These are phyloP conservation scores for Microdochium nivale DNA, from an alignment of 2,329 filamentous ascomycete genomes.

Conservation along the genomic window DNA sequence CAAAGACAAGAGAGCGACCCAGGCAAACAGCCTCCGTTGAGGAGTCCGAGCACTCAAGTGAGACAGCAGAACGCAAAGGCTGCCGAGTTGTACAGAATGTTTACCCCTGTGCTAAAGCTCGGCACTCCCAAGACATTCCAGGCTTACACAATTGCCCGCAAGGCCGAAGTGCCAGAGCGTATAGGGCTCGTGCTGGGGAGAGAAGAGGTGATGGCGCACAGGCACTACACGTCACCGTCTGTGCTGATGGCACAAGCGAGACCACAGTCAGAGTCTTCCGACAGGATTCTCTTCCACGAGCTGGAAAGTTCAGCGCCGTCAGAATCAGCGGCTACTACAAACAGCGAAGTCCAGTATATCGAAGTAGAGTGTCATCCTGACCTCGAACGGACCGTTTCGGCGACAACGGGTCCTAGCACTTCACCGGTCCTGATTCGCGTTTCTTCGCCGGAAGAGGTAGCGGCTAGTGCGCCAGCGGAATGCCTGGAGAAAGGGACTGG, in stretches of 20 bases:
- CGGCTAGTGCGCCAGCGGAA: too few species aligned
- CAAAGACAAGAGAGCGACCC: neutral
- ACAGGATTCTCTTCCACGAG: neutral
- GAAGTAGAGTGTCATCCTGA: too few species aligned
- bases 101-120: neutral
- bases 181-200: neutral
- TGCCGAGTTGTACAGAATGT: neutral
- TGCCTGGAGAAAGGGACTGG: neutral
- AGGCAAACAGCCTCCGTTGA: neutral
- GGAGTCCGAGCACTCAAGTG: neutral
- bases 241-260: neutral
- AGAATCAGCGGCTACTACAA: neutral
- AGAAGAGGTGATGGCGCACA: neutral
- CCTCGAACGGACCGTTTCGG: too few species aligned
- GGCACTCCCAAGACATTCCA: neutral
- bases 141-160: neutral
- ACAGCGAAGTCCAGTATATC: too few species aligned
- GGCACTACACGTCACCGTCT: neutral
- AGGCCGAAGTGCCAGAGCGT: neutral
- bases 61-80: neutral
- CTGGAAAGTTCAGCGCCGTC: neutral
- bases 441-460: too few species aligned
- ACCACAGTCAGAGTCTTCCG: neutral
- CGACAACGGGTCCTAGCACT: too few species aligned
- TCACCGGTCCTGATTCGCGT: too few species aligned